Base-by-base conservation (phyloP, 176 grass and related monocot species). In the Neostapfia colusana region DNA sequence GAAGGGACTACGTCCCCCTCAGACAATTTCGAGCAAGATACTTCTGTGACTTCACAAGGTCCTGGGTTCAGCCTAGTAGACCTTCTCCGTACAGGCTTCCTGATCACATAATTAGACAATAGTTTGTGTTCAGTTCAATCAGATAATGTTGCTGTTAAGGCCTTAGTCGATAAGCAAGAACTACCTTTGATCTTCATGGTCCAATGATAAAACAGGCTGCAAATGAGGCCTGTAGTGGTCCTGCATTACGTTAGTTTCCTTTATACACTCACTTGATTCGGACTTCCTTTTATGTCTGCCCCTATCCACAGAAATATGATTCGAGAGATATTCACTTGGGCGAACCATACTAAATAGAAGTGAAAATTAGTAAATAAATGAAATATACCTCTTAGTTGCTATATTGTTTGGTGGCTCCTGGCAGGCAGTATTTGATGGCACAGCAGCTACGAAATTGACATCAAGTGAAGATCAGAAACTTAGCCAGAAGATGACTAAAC, bases 41-140 rank as follows among this genome's bases (percentile, higher is more conserved):
- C 64, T 37, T 75, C 81, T 15, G 21, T 2, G 0, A 84, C n/a
- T 10, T 88, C 86, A 71, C 46, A 88, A 31, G 70, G 57, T 70
- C 6, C 70, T 41, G 40, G 8, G 45, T 70, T 88, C 57, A 88
- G 75, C 70, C 86, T 84, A 15, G 56, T 43, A 58, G 86, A 88
- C 27, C 54, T 88, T 83, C 81, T 80, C 28, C 81, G 26, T 64
- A 25, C 12, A 24, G 38, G 58, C 10, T 25, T 76, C 25, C 81
- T 88, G 76, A 43, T 44, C 67, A 87, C 24, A 75, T 39, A 64
- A 63, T 50, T 57, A 78, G 35, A 6, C 70, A 41, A 57, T 4
- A 69, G 39, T 75, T 51, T 49, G 35, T 83, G 61, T 24, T 4
- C 35, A 64, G 39, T 24, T 49, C 27, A 57, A 76, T 50, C 56